Percentiles rank a stretch among this genome's conserved stretches.
phyloP scores from a whole-genome alignment of 208 protist genomes.

The Trypanosoma lewisi region DNA sequence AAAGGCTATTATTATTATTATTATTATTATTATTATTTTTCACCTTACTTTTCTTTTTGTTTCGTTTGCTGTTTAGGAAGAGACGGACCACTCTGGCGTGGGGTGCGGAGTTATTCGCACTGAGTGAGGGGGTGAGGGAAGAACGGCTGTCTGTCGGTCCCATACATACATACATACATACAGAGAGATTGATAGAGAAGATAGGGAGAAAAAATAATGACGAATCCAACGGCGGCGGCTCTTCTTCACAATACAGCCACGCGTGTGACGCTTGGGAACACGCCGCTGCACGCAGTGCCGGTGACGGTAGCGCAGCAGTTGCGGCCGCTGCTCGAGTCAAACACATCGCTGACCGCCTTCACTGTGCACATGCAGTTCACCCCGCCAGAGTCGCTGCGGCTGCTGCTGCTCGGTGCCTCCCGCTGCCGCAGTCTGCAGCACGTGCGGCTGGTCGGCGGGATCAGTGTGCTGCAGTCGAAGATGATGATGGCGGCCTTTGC shows the following conservation, averaged over 20 bases:
- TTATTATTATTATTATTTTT: too few relatives aligned
- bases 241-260: slow-evolving; percentile 38
- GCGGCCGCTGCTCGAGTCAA: slow-evolving; percentile 34
- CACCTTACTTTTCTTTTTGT: too few relatives aligned
- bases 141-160: too few relatives aligned
- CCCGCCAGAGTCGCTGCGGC: slow-evolving; percentile 41
- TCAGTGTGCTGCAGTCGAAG: slow-evolving; percentile 44
- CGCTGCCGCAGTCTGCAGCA: slow-evolving; percentile 35
- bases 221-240: not conserved
- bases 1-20: too few relatives aligned
- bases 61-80: too few relatives aligned
- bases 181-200: not conserved
- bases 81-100: too few relatives aligned
- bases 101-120: too few relatives aligned
- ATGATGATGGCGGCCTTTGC: slow-evolving; percentile 51
- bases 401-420: slow-evolving; percentile 46
- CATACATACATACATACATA: not conserved
- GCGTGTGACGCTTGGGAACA: slow-evolving; percentile 50
- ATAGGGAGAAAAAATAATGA: slow-evolving; percentile 1
- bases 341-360: slow-evolving; percentile 40
- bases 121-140: too few relatives aligned
- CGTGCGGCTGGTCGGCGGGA: slow-evolving; percentile 44
- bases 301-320: slow-evolving; percentile 38
- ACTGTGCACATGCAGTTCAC: slow-evolving; percentile 47
- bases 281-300: slow-evolving; percentile 40